Conservation (phyloP, 768 basidiomycete genomes). For the Sistotremastrum suecicum region DNA sequence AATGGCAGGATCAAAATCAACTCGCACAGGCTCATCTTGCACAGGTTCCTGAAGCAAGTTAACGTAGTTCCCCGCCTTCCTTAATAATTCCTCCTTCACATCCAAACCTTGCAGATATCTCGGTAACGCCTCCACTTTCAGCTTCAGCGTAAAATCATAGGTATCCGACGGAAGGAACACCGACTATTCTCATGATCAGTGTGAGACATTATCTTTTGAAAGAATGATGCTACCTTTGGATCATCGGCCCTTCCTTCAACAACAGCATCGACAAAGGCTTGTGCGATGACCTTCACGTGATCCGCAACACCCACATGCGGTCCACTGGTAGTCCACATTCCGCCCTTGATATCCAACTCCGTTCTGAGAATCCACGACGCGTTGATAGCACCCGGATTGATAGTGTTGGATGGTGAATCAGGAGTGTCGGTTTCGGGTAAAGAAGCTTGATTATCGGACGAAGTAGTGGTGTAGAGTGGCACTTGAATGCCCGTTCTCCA, state of each 20-base stretch:
- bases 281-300: constrained; percentile 58
- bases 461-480: constrained; percentile 44
- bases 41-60: constrained; percentile 25
- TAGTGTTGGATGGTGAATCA: constrained; percentile 12
- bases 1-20: constrained; percentile 72
- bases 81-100: constrained; percentile 34
- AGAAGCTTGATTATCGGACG: constrained; percentile 10
- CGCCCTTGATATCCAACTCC: constrained; percentile 58
- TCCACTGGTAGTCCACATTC: constrained; percentile 57
- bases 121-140: constrained; percentile 49
- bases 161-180: constrained; percentile 54
- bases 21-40: constrained; percentile 20
- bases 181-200: neutral
- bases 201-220: constrained; percentile 1
- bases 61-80: constrained; percentile 27
- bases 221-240: neutral
- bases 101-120: constrained; percentile 62
- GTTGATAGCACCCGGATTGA: constrained; percentile 21
- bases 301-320: constrained; percentile 63
- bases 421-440: no score
- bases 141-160: constrained; percentile 74
- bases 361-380: constrained; percentile 72
- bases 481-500: constrained; percentile 68
- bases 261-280: constrained; percentile 33
- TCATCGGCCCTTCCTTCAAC: no score